These are phyloP conservation scores for Mycena chlorophos DNA, from an alignment of 768 basidiomycete species.

Conservation along the genomic window DNA sequence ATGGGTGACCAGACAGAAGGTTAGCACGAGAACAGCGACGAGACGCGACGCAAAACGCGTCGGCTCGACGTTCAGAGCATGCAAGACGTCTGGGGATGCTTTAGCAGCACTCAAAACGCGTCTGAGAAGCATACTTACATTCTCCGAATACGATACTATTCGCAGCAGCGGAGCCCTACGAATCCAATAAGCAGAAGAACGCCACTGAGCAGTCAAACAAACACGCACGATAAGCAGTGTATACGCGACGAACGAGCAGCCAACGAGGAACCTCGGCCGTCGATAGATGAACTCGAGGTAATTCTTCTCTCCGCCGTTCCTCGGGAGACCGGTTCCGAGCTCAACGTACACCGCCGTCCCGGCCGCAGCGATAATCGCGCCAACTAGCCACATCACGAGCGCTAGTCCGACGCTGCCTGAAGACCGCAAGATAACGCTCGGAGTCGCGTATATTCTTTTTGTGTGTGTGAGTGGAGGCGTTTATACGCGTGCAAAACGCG, in stretches of 20 bases:
- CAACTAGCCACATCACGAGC: conserved; percentile 70
- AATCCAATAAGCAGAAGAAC: neutral
- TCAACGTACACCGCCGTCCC: conserved; percentile 77
- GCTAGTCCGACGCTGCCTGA: conserved; percentile 72
- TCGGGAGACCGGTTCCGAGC: conserved; percentile 69
- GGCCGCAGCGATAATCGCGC: conserved; percentile 60
- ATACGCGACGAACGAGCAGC: conserved; percentile 60
- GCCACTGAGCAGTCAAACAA: neutral
- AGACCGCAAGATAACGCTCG: conserved; percentile 63
- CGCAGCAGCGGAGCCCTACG: conserved; percentile 57
- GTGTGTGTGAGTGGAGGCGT: neutral
- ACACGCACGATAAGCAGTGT: conserved; percentile 51
- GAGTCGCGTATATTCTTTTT: conserved; percentile 71
- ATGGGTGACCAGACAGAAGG: conserved; percentile 58
- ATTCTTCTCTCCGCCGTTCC: conserved; percentile 75
- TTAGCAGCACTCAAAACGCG: neutral
- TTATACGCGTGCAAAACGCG: neutral
- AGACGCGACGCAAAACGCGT: conserved; percentile 50
- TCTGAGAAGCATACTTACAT: conserved; percentile 43
- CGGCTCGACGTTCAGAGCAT: conserved; percentile 49
- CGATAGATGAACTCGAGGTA: conserved; percentile 73
- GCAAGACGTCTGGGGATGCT: conserved; percentile 53
- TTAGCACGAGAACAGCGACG: conserved; percentile 55
- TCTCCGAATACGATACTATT: conserved; percentile 70
- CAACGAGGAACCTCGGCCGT: conserved; percentile 58